A percentile compares a stretch with the other conserved stretches of the same genome.
These are phyloP conservation scores for Pisolithus thermaeus DNA, from an alignment of 1,284 basidiomycete species.

Conservation along the genomic window DNA sequence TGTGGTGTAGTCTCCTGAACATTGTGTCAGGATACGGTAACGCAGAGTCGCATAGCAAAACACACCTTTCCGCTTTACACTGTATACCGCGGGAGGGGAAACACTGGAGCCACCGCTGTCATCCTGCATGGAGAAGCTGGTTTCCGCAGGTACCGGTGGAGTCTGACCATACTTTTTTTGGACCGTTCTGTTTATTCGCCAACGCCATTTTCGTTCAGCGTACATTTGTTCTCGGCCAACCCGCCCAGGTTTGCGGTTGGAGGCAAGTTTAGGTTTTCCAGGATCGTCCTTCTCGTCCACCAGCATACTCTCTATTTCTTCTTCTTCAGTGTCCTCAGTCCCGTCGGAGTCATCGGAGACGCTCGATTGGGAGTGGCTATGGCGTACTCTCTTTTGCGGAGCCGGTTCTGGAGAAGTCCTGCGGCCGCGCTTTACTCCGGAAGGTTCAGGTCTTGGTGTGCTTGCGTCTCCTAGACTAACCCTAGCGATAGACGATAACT, in stretches of 20 bases:
- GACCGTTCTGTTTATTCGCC: conserved; percentile 19
- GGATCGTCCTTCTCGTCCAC: conserved; percentile 34
- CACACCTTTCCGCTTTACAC: conserved; percentile 45
- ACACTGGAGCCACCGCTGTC: conserved; percentile 15
- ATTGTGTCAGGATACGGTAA: conserved; percentile 7
- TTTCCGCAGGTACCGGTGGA: conserved; percentile 10
- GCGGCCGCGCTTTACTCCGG: conserved; percentile 27
- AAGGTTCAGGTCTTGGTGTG: conserved; percentile 8
- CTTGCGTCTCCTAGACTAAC: conserved; percentile 14
- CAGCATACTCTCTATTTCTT: conserved; percentile 52
- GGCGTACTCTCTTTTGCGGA: conserved; percentile 24
- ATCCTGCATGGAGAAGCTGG: conserved; percentile 28
- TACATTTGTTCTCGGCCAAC: conserved; percentile 20
- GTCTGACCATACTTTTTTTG: conserved; percentile 11
- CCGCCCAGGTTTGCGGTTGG: conserved; percentile 7
- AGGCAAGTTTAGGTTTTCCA: conserved; percentile 6
- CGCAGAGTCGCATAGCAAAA: neutral
- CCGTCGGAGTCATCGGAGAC: conserved; percentile 7
- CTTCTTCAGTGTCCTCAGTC: conserved; percentile 37
- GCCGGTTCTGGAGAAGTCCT: conserved; percentile 19
- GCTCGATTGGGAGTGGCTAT: conserved; percentile 1
- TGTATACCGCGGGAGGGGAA: conserved; percentile 21
- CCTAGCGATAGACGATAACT: conserved; percentile 36
- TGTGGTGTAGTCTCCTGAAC: conserved; percentile 12
- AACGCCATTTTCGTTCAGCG: conserved; percentile 21